phyloP scores from a whole-genome alignment of 495 filamentous ascomycete species.

The Penicillium argentinense region DNA sequence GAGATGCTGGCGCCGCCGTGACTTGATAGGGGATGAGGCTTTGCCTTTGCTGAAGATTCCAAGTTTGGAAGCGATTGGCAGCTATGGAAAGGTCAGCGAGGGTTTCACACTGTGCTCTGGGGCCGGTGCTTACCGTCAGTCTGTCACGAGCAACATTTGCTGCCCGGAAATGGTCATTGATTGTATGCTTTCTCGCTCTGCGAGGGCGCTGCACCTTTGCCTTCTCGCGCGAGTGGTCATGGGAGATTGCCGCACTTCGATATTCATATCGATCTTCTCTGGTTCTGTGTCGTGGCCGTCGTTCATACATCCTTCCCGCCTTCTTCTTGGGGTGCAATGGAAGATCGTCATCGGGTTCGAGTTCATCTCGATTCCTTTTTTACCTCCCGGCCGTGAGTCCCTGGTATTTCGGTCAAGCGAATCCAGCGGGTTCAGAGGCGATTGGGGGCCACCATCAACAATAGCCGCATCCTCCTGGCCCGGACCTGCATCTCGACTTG shows the following conservation, averaged over 20 bases:
- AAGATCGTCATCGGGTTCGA: not conserved
- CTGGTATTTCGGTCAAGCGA: too few species aligned
- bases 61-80: conserved; percentile 41
- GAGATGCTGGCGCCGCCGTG: conserved; percentile 41
- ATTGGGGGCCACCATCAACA: too few species aligned
- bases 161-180: conserved; percentile 64
- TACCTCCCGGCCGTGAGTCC: too few species aligned
- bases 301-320: conserved; percentile 49
- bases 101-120: conserved; percentile 1
- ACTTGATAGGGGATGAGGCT: conserved; percentile 56
- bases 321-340: not conserved
- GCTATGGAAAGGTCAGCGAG: conserved; percentile 42
- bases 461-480: too few species aligned
- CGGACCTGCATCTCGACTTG: too few species aligned
- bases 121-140: conserved; percentile 55
- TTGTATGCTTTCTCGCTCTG: conserved; percentile 40
- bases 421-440: too few species aligned
- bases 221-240: conserved; percentile 15
- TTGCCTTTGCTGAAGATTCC: conserved; percentile 75
- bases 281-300: conserved; percentile 61
- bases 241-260: conserved; percentile 30
- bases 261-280: conserved; percentile 54
- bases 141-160: conserved; percentile 61
- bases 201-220: conserved; percentile 39
- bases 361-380: not conserved